phyloP scores from a whole-genome alignment of 176 grass and related monocot species.

The Themeda triandra region DNA sequence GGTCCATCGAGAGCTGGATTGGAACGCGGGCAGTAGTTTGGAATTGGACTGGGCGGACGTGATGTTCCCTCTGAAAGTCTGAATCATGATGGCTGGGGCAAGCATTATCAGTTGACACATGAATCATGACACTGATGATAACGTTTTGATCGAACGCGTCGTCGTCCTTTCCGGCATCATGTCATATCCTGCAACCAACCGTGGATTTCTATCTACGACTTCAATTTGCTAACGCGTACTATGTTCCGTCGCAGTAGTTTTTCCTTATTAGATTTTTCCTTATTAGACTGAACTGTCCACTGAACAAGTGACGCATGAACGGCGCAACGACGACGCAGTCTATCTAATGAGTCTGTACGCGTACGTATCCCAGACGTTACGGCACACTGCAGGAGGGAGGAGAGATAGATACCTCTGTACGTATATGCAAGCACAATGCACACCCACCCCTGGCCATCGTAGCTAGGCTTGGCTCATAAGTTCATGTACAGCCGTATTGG shows the following conservation, averaged over 20 bases:
- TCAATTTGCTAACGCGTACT: neutral
- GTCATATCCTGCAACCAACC: neutral
- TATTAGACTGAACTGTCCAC: neutral
- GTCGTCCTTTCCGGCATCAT: neutral
- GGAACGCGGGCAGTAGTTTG: neutral
- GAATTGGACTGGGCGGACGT: neutral
- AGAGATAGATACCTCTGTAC: neutral
- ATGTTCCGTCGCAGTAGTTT: neutral
- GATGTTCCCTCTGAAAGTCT: constrained; percentile 12
- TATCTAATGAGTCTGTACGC: neutral
- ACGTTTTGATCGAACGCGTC: neutral
- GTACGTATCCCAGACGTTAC: neutral
- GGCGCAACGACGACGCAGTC: neutral
- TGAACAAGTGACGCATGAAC: neutral
- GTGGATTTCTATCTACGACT: neutral
- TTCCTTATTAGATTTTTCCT: neutral
- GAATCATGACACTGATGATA: neutral
- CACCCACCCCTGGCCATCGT: neutral
- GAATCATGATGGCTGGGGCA: neutral
- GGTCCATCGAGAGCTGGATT: neutral
- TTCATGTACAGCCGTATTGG: neutral
- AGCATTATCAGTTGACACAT: neutral
- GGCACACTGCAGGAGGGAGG: neutral
- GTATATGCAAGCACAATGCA: constrained; percentile 5
- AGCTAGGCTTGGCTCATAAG: neutral